phyloP scores from a whole-genome alignment of 805 yeast genomes.

The Candida sakaeoensis region DNA sequence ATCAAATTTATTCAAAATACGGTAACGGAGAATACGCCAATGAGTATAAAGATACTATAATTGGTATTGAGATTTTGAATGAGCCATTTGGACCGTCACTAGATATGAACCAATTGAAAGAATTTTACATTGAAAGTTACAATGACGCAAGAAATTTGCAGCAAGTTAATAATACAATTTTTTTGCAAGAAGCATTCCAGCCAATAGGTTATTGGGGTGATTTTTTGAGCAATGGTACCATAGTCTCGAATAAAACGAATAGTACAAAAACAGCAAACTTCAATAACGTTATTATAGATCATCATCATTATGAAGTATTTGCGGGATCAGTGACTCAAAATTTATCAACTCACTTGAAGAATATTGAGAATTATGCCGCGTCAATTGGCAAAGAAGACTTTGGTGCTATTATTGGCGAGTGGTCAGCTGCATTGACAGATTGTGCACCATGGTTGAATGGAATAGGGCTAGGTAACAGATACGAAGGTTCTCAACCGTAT shows the following conservation, averaged over 20 bases:
- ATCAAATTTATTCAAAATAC: conserved; percentile 30
- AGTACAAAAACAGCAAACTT: conserved; percentile 15
- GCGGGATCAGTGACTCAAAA: conserved; percentile 22
- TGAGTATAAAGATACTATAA: conserved; percentile 27
- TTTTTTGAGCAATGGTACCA: conserved; percentile 24
- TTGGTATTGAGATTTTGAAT: conserved; percentile 39
- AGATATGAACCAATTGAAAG: conserved; percentile 18
- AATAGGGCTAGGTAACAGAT: conserved; percentile 63
- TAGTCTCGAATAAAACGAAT: conserved; percentile 8
- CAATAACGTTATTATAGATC: conserved; percentile 38
- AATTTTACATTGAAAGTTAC: conserved; percentile 29
- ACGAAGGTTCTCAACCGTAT: conserved; percentile 43
- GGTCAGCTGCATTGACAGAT: conserved; percentile 70
- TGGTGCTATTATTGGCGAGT: conserved; percentile 63
- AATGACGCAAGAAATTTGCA: conserved; percentile 28
- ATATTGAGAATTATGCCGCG: conserved; percentile 28
- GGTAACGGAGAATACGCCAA: conserved; percentile 24
- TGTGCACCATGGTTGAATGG: conserved; percentile 71
- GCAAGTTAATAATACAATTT: conserved; percentile 38
- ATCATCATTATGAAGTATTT: conserved; percentile 40
- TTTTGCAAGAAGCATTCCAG: conserved; percentile 67
- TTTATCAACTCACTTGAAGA: conserved; percentile 28
- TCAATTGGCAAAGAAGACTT: conserved; percentile 33
- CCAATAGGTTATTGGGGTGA: conserved; percentile 53
- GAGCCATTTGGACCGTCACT: conserved; percentile 34